Conservation (phyloP, 1,139 yeast genomes). For the Suzukiozyma palmioleophila region DNA sequence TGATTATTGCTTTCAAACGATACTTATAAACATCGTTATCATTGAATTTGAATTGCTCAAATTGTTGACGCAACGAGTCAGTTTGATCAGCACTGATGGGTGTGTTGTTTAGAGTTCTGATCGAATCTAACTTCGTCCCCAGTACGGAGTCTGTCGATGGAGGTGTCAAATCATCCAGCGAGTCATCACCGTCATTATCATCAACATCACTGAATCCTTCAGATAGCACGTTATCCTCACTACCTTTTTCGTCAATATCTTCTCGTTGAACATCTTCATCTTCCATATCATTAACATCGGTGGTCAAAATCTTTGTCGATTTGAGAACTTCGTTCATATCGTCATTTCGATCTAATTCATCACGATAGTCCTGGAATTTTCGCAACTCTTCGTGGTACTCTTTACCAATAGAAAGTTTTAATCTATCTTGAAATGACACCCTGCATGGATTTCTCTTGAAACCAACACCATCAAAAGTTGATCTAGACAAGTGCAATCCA, state of each 20-base stretch:
- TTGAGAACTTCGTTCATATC: conserved; percentile 9
- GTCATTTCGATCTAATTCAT: conserved; percentile 14
- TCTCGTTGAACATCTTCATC: conserved; percentile 41
- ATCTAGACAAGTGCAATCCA: conserved; percentile 77
- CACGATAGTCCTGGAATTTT: conserved; percentile 25
- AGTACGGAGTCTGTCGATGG: conserved; percentile 7
- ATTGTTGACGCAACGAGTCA: conserved; percentile 33
- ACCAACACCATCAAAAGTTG: conserved; percentile 67
- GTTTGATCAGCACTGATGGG: conserved; percentile 41
- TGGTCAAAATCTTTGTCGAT: conserved; percentile 32
- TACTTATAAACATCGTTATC: conserved; percentile 50
- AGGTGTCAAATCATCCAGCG: conserved; percentile 6
- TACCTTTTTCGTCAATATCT: conserved; percentile 39
- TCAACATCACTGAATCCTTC: conserved; percentile 11
- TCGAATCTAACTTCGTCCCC: conserved; percentile 10
- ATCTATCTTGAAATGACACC: conserved; percentile 57
- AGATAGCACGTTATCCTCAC: conserved; percentile 25
- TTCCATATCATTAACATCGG: conserved; percentile 43
- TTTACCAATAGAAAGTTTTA: conserved; percentile 50
- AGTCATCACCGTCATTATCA: conserved; percentile 15
- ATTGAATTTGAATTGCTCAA: conserved; percentile 38
- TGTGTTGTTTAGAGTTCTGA: conserved; percentile 23
- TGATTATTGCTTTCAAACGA: conserved; percentile 63
- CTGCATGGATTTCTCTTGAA: conserved; percentile 74
- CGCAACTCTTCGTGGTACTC: conserved; percentile 37